Base-by-base conservation (phyloP, 495 filamentous ascomycete species). In the Paragyromitra xinjiangensis region DNA sequence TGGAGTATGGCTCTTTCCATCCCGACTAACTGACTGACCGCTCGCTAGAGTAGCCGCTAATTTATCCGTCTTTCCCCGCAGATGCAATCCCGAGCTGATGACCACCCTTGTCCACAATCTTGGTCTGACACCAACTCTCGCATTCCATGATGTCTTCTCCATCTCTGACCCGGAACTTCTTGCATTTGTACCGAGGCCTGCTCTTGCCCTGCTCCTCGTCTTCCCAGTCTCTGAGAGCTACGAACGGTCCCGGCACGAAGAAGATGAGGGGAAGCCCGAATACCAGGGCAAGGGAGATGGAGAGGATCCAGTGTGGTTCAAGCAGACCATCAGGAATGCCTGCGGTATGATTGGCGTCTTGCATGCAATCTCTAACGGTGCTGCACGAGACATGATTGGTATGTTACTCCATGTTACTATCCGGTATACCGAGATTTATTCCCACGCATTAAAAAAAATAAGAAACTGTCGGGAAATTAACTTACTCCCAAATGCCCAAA, bases 271-370 rank as follows among this genome's bases (percentile, higher is more conserved):
- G 3, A 82, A 80, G 64, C 84, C 88, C 40, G 78, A 84, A 14
- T 88, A 88, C 70, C 64, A 78, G 1, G 84, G 84, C 40, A 79
- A 74, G 45, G 87, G 85, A 29, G 81, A 80, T 6, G 81, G 78
- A 22, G 85, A 88, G 68, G 91, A 90, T 0, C 90, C 92, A 2
- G 87, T 94, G 64, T 97, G 94, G 94, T 97, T 93, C 85, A 91
- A 92, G 81, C 94, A 98, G 79, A 97, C 93, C 0, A 98, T 98
- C 82, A 87, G 89, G 62, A 89, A 97, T 83, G 91, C 93, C 2
- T 98, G 94, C 84, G 94, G 94, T 1, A 87, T 93, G 61, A 94
- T 95, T 84, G 94, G 91, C 0, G 84, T 97, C 2, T 84, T 97
- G 26, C 94, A 97, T 84, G 89, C 90, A 68, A 86, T 92, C 4